Percentiles rank a stretch among this genome's conserved stretches.
Evolutionary conservation across 176 grass and related monocot genomes (phyloP).

Genomic region (Musa schizocarpa): DNA sequence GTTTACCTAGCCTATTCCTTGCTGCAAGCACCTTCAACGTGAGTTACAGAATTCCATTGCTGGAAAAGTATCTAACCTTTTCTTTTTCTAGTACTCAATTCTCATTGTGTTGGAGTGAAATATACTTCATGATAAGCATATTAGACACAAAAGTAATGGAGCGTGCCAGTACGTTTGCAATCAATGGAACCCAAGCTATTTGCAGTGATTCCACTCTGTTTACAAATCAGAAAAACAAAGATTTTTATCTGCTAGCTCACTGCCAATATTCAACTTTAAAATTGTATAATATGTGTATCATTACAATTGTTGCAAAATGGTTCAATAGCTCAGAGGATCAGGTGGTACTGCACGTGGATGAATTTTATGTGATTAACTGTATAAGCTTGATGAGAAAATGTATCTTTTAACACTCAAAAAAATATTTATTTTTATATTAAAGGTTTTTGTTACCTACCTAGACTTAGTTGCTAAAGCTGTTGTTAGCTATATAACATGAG

Average conservation of each 20-base stretch:
- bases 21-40: slow-evolving; percentile 99
- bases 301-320: neutral
- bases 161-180: neutral
- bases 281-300: neutral
- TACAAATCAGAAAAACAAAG: neutral
- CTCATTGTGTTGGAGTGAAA: neutral
- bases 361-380: neutral
- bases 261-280: neutral
- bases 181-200: neutral
- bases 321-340: neutral
- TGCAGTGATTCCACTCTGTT: neutral
- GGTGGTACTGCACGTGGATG: neutral
- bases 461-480: too few species aligned
- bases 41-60: slow-evolving; percentile 25
- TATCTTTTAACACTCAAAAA: neutral
- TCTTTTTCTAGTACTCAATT: neutral
- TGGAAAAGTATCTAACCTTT: neutral
- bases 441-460: too few species aligned
- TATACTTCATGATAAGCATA: neutral
- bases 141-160: neutral
- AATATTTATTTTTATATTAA: too few species aligned
- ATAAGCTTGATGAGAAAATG: neutral
- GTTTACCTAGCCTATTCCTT: slow-evolving; percentile 98
- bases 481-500: too few species aligned
- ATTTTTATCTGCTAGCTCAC: neutral